Percentiles rank a stretch among this genome's conserved stretches.
Conservation (phyloP, 2,329 filamentous ascomycete genomes). For the Hansfordia pulvinata region DNA sequence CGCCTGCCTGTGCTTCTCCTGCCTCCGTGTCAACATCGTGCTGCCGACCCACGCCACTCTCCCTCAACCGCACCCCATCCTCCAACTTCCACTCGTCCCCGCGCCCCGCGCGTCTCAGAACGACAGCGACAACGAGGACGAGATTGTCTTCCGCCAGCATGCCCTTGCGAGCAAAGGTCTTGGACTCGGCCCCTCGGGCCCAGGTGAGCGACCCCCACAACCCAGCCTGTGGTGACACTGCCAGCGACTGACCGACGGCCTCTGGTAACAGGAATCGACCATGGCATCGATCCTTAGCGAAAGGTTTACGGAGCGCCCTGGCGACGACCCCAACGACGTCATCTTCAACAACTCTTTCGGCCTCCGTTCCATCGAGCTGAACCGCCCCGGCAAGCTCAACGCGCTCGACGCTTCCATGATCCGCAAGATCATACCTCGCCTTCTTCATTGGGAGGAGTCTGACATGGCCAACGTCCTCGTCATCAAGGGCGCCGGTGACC, state of each 20-base stretch:
- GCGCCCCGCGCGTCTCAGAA: too few relatives aligned
- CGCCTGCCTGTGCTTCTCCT: constrained; percentile 28
- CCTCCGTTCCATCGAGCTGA: constrained; percentile 83
- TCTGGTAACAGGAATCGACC: too few relatives aligned
- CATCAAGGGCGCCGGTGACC: constrained; percentile 76
- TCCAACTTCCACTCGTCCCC: too few relatives aligned
- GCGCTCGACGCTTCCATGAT: constrained; percentile 90
- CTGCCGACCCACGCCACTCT: constrained; percentile 25
- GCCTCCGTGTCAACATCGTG: too few relatives aligned
- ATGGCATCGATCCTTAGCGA: constrained; percentile 8
- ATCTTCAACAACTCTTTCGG: constrained; percentile 83
- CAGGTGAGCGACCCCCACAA: too few relatives aligned
- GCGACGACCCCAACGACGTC: constrained; percentile 78
- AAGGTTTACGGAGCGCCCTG: constrained; percentile 39
- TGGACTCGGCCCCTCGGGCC: constrained; percentile 37
- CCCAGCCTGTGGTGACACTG: too few relatives aligned
- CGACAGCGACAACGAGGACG: too few relatives aligned
- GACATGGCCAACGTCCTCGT: constrained; percentile 86
- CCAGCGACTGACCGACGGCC: too few relatives aligned
- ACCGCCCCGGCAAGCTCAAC: constrained; percentile 84
- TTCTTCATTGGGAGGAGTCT: constrained; percentile 91
- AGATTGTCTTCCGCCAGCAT: too few relatives aligned
- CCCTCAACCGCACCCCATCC: too few relatives aligned
- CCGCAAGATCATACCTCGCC: constrained; percentile 77
- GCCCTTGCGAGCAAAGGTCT: constrained; percentile 69